phyloP scores from a whole-genome alignment of 352 stramenopile genomes.

The Plasmopara muralis region DNA sequence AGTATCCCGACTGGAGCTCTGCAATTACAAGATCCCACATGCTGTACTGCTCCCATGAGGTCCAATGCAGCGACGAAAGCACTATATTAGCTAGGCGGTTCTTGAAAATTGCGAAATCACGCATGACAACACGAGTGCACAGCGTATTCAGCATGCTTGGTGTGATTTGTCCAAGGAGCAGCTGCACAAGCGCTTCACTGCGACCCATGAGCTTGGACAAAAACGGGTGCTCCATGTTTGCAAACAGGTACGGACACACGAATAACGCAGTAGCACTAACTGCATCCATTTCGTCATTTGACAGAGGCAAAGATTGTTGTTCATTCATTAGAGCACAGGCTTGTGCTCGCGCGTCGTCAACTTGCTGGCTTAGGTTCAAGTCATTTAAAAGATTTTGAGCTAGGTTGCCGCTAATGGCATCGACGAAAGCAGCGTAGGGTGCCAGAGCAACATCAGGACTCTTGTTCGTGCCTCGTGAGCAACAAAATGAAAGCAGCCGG shows the following conservation, averaged over 20 bases:
- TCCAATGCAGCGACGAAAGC: conserved; percentile 73
- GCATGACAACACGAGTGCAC: conserved; percentile 54
- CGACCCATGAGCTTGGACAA: conserved; percentile 54
- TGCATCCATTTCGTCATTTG: conserved; percentile 57
- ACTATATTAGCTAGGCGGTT: conserved; percentile 64
- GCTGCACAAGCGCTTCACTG: conserved; percentile 60
- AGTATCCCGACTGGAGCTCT: conserved; percentile 43
- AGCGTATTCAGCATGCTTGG: conserved; percentile 52
- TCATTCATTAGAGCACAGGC: conserved; percentile 51
- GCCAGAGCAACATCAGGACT: conserved; percentile 46
- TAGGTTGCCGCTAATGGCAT: conserved; percentile 43
- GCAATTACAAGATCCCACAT: conserved; percentile 74
- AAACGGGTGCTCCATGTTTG: conserved; percentile 53
- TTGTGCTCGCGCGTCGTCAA: conserved; percentile 65
- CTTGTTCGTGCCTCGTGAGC: conserved; percentile 43
- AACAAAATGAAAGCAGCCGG: conserved; percentile 71
- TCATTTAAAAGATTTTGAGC: conserved; percentile 58
- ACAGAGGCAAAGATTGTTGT: conserved; percentile 10
- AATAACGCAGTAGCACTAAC: conserved; percentile 51
- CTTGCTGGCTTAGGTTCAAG: conserved; percentile 63
- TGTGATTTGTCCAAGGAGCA: conserved; percentile 55
- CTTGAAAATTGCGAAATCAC: conserved; percentile 70
- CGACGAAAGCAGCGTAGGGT: conserved; percentile 61
- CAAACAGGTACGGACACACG: conserved; percentile 64
- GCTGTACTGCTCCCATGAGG: conserved; percentile 74